A percentile compares a stretch with the other conserved stretches of the same genome.
Evolutionary conservation across 352 stramenopile genomes (phyloP).

Genomic region (Plasmopara muralis): DNA sequence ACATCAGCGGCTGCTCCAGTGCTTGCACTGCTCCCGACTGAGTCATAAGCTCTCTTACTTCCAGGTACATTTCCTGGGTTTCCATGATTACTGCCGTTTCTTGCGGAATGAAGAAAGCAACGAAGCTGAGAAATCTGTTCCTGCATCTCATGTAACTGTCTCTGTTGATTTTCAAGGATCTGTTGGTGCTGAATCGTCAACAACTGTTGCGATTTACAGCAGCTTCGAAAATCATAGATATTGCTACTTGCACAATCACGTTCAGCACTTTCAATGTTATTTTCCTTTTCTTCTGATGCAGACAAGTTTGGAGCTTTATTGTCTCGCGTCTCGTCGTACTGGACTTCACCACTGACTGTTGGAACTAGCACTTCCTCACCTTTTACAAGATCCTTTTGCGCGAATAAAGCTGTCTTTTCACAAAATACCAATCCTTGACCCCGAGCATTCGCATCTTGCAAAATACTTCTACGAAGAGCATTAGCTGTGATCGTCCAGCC

Average conservation of each 20-base stretch:
- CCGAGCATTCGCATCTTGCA: constrained; percentile 4
- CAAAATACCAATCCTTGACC: constrained; percentile 2
- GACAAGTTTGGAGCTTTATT: constrained; percentile 1
- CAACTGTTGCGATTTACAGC: constrained; percentile 58
- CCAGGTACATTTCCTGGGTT: constrained; percentile 6
- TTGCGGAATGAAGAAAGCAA: constrained; percentile 27
- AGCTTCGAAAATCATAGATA: constrained; percentile 29
- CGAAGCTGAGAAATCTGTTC: constrained; percentile 59
- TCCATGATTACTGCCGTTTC: constrained; percentile 16
- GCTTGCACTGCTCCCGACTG: constrained; percentile 22
- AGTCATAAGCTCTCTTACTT: constrained; percentile 18
- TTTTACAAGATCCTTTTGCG: not conserved
- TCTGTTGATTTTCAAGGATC: constrained; percentile 70
- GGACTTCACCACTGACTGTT: constrained; percentile 1
- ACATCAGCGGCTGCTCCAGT: constrained; percentile 21
- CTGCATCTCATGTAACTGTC: constrained; percentile 64
- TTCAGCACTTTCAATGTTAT: not conserved
- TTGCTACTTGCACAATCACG: constrained; percentile 9
- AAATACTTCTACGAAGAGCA: constrained; percentile 6
- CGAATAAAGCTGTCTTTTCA: constrained; percentile 4
- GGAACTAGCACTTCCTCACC: constrained; percentile 4
- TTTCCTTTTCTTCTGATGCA: constrained; percentile 7
- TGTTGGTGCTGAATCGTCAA: constrained; percentile 70
- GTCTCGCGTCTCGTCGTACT: constrained; percentile 5
- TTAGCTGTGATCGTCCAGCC: constrained; percentile 24